Base-by-base conservation (phyloP, 192 early-diverging fungal species). In the Podila epicladia region DNA sequence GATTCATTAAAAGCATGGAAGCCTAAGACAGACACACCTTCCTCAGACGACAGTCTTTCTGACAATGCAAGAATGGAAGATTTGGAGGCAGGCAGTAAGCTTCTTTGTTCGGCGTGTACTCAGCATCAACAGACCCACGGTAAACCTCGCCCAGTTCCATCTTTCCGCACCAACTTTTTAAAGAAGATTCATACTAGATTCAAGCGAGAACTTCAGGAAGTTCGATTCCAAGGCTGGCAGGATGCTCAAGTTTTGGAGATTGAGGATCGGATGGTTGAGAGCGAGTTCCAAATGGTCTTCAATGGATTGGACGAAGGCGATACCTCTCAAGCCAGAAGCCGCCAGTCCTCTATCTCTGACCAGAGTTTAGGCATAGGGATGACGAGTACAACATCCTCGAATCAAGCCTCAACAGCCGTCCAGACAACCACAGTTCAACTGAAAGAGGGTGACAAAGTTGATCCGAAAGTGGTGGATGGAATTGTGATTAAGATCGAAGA, bases 191-290 rank as follows among this genome's bases (percentile, higher is more conserved):
- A 79, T 32, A 72, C 70, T 6, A 69, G 76, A 2, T 79, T 79
- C 58, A 79, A 79, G 53, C 70, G 76, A 13, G 76, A 79, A 61
- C 63, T 79, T 22, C 76, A 79, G 53, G 76, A 79, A 32, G 76
- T 79, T 11, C 76, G 76, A 29, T 79, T 79, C 33, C 76, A 79
- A 22, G 76, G 76, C 19, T 79, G 76, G 76, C 76, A 79, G 65
- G 76, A 79, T 72, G 76, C 76, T 37, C 76, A 79, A 41, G 65
- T 79, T 33, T 63, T 79, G 32, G 76, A 79, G 26, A 79, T 79
- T 58, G 75, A 78, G 63, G 75, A 78, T 7, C 62, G 69, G 26
- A 78, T 78, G 75, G 48, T 24, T 19, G 75, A 78, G 58, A 53
- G 69, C 41, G 69, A 78, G 37, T 78, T 79, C 28, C 76, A 79